Evolutionary conservation across 345 rosid genomes (phyloP).

Genomic region (Gossypium rotundifolium): DNA sequence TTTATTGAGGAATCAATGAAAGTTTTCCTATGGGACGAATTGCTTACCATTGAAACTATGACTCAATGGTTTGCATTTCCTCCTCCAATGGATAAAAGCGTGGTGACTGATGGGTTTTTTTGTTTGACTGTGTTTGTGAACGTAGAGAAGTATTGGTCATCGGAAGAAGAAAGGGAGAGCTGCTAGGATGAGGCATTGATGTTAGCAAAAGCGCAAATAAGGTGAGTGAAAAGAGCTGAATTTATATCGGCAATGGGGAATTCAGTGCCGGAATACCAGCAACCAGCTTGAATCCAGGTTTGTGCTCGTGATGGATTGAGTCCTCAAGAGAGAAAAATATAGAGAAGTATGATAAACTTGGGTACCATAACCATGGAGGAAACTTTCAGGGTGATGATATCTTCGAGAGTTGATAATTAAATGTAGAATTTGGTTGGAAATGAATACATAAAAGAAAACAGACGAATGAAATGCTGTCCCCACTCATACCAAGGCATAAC

Average conservation of each 20-base stretch:
- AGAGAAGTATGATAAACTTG: neutral
- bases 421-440: too few relatives aligned
- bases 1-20: constrained; percentile 7
- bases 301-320: neutral
- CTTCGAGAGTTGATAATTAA: neutral
- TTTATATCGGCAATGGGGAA: constrained; percentile 15
- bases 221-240: constrained; percentile 31
- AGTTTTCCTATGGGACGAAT: constrained; percentile 9
- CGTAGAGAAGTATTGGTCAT: constrained; percentile 7
- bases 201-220: constrained; percentile 24
- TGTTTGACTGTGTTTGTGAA: constrained; percentile 9
- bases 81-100: constrained; percentile 19
- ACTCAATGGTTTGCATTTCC: neutral
- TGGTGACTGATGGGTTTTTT: constrained; percentile 20
- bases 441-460: too few relatives aligned
- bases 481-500: too few relatives aligned
- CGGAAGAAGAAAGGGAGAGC: constrained; percentile 2
- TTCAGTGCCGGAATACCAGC: constrained; percentile 17
- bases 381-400: neutral
- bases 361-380: neutral
- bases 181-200: constrained; percentile 23
- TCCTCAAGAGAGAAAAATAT: neutral
- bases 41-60: constrained; percentile 5
- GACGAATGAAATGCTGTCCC: too few relatives aligned
- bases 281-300: constrained; percentile 30